Evolutionary conservation across 176 grass and related monocot species (phyloP), one percentile per base, ranked within the genome.

Genomic region (Themeda triandra): DNA sequence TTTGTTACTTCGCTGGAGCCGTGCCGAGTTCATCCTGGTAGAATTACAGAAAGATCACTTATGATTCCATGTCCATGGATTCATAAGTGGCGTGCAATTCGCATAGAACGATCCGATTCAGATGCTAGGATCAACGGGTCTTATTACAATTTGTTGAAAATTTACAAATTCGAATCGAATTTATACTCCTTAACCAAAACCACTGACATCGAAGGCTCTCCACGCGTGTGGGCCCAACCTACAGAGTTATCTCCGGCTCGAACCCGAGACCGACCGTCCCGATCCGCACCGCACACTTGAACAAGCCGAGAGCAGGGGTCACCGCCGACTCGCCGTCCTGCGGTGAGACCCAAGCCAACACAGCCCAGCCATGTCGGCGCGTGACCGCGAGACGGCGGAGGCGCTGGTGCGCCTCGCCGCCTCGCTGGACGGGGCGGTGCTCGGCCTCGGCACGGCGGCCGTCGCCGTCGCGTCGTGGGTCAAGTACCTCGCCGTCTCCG

Each of bases 391-490:
- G 53, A 85, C 91, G 48, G 81, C 88, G 3, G 78, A 77, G 66
- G 89, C 91, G 49, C 69, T 98, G 35, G 91, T 87, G 21, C 91
- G 93, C 66, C 81, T 86, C 13, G 89, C 89, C 63, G 86, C 87
- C n/a, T 81, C 93, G 45, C 89, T 92, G 78, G 96, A 98, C 86
- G 91, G 89, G 37, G 91, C 96, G 12, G 44, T 98, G 69, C 82
- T 96, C 32, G 96, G 96, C 59, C 80, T 94, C 68, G 91, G 87
- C 59, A 87, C 94, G 6, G 93, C 87, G 2, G 63, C 88, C 45
- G 78, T 89, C 78, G 86, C 93, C 56, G 73, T 87, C 56, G 85
- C 77, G 27, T 90, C 91, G 63, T 95, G 92, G 87, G 31, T 83
- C 63, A 98, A 94, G 83, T 96, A 94, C 89, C 67, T 96, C 46